A percentile compares a stretch with the other conserved stretches of the same genome.
phyloP scores from a whole-genome alignment of 169 alveolate species.

The Babesia caballi region DNA sequence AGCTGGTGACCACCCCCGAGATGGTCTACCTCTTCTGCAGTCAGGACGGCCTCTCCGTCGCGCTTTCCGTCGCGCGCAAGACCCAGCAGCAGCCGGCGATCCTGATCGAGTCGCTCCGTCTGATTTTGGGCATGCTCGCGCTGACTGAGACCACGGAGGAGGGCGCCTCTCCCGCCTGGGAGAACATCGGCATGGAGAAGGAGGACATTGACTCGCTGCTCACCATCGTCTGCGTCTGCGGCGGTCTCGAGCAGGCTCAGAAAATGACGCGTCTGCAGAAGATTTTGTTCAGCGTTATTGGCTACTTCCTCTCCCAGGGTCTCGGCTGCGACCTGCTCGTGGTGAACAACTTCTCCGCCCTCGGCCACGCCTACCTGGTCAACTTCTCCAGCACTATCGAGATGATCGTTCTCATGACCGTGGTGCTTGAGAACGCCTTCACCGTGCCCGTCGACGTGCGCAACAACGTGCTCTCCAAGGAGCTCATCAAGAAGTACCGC shows the following conservation, averaged over 20 bases:
- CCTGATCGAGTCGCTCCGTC: conserved; percentile 82
- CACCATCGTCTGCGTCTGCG: conserved; percentile 61
- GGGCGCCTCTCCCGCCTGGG: conserved; percentile 73
- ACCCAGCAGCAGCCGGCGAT: conserved; percentile 82
- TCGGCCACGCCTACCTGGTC: conserved; percentile 38
- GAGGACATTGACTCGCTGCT: conserved; percentile 67
- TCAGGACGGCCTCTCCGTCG: conserved; percentile 83
- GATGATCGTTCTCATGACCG: conserved; percentile 59
- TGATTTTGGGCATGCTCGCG: conserved; percentile 76
- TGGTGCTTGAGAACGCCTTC: conserved; percentile 64
- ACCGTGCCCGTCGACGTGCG: conserved; percentile 70
- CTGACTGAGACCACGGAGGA: conserved; percentile 56
- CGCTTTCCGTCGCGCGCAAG: conserved; percentile 74
- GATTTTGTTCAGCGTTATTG: conserved; percentile 65
- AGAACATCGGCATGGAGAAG: conserved; percentile 74
- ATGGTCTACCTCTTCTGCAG: conserved; percentile 86
- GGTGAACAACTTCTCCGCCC: conserved; percentile 67
- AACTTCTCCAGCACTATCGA: conserved; percentile 54
- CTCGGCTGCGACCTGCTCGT: conserved; percentile 72
- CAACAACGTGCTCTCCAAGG: conserved; percentile 63
- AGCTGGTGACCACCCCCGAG: conserved; percentile 80
- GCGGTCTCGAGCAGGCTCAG: conserved; percentile 44
- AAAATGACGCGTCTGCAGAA: conserved; percentile 73
- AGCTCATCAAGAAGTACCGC: conserved; percentile 63
- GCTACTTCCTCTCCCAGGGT: conserved; percentile 74